Base-by-base conservation (phyloP, 371 early-diverging fungal genomes). In the Lichtheimia ramosa region DNA sequence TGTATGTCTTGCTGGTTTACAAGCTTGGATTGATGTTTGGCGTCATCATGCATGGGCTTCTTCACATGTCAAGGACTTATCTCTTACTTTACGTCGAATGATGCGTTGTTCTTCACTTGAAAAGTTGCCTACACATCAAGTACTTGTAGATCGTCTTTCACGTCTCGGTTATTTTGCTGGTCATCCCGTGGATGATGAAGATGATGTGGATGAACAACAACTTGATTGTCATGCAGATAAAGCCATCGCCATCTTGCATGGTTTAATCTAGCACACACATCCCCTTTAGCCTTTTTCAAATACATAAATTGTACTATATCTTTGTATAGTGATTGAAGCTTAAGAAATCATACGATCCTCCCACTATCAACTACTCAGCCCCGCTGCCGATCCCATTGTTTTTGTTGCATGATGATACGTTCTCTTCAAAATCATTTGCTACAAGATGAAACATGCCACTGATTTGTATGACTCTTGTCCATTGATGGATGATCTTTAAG, bases 21-120 rank as follows among this genome's bases (percentile, higher is more conserved):
- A 77, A 48, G 74, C 75, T 8, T 77, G 78, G 78, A 68, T 77
- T 4, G 51, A 63, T 39, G 70, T 71, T 10, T 71, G 71, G 75
- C 51, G 63, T 10, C 21, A 69, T 1, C 60, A 60, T 20, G 18
- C 46, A 21, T 15, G 57, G 62, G 50, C 40, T 8, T 57, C 51
- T 1, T 58, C 66, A 50, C 71, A 71, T 40, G 65, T 74, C 4
- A 69, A 66, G 23, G 43, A 64, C 20, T 54, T 62, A 25, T 66
- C 67, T 7, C 25, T 74, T 14, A 43, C 62, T 24, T 49, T 74
- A 23, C 63, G 75, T 5, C 66, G 75, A 15, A 74, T 74, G 75
- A 68, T 74, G 43, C 56, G 65, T 21, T 64, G 69, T 21, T 71
- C 69, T 18, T 70, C 71, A 1, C 54, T 74, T 0, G 68, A 71